These are phyloP conservation scores for Wickerhamomyces silvicola DNA, from an alignment of 805 yeast species.

Conservation along the genomic window DNA sequence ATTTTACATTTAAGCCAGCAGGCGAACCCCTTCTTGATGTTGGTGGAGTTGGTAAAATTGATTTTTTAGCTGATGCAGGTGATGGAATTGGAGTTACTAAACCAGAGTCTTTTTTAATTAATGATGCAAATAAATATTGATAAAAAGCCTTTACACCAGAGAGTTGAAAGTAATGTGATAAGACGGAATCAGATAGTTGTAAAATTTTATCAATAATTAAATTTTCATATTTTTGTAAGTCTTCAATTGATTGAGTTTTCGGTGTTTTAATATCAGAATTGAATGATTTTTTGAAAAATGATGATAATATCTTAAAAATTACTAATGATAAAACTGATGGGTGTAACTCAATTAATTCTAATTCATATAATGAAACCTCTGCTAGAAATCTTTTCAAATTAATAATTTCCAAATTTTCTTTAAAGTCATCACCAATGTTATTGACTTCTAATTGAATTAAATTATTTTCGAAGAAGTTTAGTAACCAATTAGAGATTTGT, in stretches of 20 bases:
- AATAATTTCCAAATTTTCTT: conserved; percentile 31
- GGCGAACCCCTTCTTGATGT: conserved; percentile 24
- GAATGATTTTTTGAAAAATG: conserved; percentile 5
- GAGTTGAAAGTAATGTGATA: conserved; percentile 7
- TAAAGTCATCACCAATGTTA: conserved; percentile 14
- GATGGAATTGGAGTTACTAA: conserved; percentile 6
- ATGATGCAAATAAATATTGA: conserved; percentile 9
- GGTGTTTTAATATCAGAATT: conserved; percentile 12
- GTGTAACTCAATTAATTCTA: conserved; percentile 35
- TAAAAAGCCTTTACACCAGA: conserved; percentile 14
- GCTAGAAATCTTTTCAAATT: conserved; percentile 43
- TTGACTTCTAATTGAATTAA: conserved; percentile 30
- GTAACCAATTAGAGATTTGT: conserved; percentile 40
- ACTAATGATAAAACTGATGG: conserved; percentile 22
- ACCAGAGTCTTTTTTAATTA: conserved; percentile 7
- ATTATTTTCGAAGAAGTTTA: conserved; percentile 38
- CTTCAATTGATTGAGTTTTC: conserved; percentile 1
- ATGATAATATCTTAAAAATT: conserved; percentile 14
- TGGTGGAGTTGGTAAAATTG: conserved; percentile 18
- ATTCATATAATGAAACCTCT: conserved; percentile 43
- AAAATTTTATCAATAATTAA: conserved; percentile 4
- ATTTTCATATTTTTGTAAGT: conserved; percentile 1
- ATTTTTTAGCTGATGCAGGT: conserved; percentile 2
- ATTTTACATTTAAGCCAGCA: conserved; percentile 8
- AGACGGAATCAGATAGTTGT: conserved; percentile 2